Conservation (phyloP, 2,329 filamentous ascomycete genomes). For the Neocucurbitaria cava region DNA sequence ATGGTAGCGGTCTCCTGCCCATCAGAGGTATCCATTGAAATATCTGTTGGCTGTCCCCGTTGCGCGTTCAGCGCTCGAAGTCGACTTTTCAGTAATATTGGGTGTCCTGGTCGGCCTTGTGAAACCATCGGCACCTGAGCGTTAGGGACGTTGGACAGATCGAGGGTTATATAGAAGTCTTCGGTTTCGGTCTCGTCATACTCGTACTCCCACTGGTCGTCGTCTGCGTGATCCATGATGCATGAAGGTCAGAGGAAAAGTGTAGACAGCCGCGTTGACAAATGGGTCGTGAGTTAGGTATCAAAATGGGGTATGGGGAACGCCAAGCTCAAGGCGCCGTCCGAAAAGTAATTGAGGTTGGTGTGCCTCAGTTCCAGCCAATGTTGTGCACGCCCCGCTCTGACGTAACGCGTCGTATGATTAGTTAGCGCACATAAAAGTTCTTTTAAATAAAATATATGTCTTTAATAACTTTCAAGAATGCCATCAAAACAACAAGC, state of each 20-base stretch:
- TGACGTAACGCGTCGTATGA: too few species aligned
- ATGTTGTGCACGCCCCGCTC: too few species aligned
- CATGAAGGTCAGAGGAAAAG: not conserved
- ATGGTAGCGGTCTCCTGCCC: constrained; percentile 22
- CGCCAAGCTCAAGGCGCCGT: too few species aligned
- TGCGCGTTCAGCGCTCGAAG: constrained; percentile 36
- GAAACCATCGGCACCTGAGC: constrained; percentile 23
- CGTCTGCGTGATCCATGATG: constrained; percentile 31
- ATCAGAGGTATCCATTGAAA: constrained; percentile 8
- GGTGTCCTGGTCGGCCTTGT: constrained; percentile 29
- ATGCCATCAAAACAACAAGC: too few species aligned
- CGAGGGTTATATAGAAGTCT: constrained; percentile 67
- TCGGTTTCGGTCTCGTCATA: constrained; percentile 63
- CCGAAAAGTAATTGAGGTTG: too few species aligned
- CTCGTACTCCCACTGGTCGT: constrained; percentile 67
- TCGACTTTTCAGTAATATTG: constrained; percentile 36
- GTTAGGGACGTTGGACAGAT: constrained; percentile 56
- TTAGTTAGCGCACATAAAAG: too few species aligned
- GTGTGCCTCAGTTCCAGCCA: too few species aligned
- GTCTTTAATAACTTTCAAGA: too few species aligned
- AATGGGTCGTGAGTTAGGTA: too few species aligned
- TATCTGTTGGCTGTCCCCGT: constrained; percentile 21
- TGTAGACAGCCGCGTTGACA: not conserved
- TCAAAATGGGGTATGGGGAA: too few species aligned
- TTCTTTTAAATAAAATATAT: too few species aligned